Base-by-base conservation (phyloP, 768 basidiomycete genomes). In the Leucocoprinus sp. region DNA sequence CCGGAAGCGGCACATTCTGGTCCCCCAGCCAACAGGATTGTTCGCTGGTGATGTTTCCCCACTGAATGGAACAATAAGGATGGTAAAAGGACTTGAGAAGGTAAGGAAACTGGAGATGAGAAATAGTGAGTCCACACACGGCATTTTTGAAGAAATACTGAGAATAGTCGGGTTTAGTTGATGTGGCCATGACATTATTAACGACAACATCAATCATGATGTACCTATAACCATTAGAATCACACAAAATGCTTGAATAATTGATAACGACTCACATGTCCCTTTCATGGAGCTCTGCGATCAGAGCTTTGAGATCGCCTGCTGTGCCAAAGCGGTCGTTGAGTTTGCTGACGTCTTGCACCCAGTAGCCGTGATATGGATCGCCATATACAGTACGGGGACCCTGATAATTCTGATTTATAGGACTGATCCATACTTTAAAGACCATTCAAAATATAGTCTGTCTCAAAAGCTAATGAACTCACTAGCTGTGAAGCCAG, bases 291-390 rank as follows among this genome's bases (percentile, higher is more conserved):
- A 90, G 56, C 42, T 80, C 86, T 17, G 61, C 58, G 12, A 76
- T 75, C 40, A 91, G 76, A 8, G 70, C 69, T 53, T 80, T 82
- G 41, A 91, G 70, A 56, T 91, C 89, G 45, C 78, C 74, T 1
- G 78, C 64, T 1, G 82, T 77, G 19, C 89, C 89, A 53, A 89
- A 91, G 42, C 70, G 75, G 38, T 66, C 55, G 62, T 90, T 91
- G 31, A 91, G 69, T 51, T 72, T 55, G 48, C 77, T 66, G 22
- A 82, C 70, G 59, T 91, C 81, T 42, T 77, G 72, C 23, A 78
- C 71, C 87, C 89, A 91, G 63, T 91, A 90, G 14, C 88, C 88
- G 54, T 90, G 88, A 63, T 92, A 92, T 12, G 90, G 65, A 54
- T 88, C 84, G 15, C 88, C 86, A 58, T 89, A 91, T 0, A 76